phyloP scores from a whole-genome alignment of 805 yeast genomes.

The Candida incommunis region DNA sequence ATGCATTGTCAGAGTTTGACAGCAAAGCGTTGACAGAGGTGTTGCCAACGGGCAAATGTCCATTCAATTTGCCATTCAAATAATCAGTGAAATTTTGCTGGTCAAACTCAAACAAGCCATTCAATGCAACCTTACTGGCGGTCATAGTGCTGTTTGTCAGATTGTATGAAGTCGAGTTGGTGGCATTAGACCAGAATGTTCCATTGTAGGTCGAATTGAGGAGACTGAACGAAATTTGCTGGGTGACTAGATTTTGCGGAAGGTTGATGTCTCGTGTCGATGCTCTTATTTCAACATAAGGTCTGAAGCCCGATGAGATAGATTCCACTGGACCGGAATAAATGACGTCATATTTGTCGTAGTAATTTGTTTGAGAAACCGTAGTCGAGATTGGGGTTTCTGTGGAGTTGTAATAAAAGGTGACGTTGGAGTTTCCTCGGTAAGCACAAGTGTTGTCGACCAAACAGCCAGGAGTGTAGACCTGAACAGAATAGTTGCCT shows the following conservation, averaged over 20 bases:
- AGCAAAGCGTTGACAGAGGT: slow-evolving; percentile 30
- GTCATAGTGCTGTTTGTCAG: slow-evolving; percentile 12
- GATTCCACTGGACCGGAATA: slow-evolving; percentile 56
- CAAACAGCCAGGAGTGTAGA: slow-evolving; percentile 82
- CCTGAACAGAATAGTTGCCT: slow-evolving; percentile 58
- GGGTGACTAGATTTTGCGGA: background rate
- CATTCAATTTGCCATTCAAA: slow-evolving; percentile 10
- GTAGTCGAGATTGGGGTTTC: slow-evolving; percentile 25
- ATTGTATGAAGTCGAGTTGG: slow-evolving; percentile 23
- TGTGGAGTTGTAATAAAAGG: slow-evolving; percentile 39
- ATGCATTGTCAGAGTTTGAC: slow-evolving; percentile 24
- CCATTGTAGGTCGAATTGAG: slow-evolving; percentile 31
- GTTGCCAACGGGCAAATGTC: slow-evolving; percentile 30
- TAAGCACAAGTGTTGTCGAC: slow-evolving; percentile 48
- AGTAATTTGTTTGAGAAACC: slow-evolving; percentile 68
- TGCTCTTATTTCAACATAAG: slow-evolving; percentile 32
- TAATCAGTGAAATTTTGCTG: slow-evolving; percentile 43
- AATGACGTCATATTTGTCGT: slow-evolving; percentile 66
- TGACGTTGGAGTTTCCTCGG: slow-evolving; percentile 70
- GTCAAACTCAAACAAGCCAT: slow-evolving; percentile 77
- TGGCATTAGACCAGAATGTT: slow-evolving; percentile 13
- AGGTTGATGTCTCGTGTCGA: slow-evolving; percentile 12
- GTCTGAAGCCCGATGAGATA: slow-evolving; percentile 19
- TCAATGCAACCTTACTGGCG: slow-evolving; percentile 23
- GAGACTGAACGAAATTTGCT: slow-evolving; percentile 5